Percentiles rank a stretch among this genome's conserved stretches.
Conservation (phyloP, 257 asterid genomes). For the Solanum clarkiae region DNA sequence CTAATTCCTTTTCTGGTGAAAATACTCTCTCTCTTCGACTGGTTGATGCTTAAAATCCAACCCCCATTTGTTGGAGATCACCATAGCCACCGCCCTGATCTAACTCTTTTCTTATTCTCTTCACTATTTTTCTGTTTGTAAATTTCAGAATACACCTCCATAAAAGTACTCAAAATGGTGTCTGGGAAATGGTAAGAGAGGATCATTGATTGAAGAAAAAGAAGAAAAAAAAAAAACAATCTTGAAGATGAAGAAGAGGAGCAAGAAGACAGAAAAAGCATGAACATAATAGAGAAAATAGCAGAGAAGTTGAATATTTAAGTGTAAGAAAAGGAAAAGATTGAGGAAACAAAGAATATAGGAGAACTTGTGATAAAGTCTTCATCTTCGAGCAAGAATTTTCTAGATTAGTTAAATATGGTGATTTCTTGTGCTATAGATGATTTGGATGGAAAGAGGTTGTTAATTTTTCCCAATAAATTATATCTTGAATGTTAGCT, state of each 20-base stretch:
- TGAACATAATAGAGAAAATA: not conserved
- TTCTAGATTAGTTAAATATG: not conserved
- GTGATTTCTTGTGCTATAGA: not conserved
- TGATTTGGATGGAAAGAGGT: not conserved
- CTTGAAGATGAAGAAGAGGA: not conserved
- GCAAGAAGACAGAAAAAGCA: not conserved
- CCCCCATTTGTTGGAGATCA: not conserved
- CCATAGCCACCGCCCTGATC: not conserved
- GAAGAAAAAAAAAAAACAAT: not conserved
- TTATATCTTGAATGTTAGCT: not conserved
- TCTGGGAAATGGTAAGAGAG: not conserved
- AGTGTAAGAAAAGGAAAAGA: not conserved
- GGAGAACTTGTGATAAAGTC: not conserved
- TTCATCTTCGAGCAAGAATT: not conserved
- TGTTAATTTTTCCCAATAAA: not conserved
- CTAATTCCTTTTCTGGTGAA: not conserved
- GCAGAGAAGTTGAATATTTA: not conserved
- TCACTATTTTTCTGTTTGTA: not conserved
- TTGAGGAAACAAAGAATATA: not conserved
- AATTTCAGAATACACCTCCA: not conserved
- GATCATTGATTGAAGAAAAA: not conserved
- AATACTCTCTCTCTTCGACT: not conserved
- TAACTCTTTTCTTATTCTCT: not conserved
- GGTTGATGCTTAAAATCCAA: not conserved
- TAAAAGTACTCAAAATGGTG: not conserved